Conservation (phyloP, 768 basidiomycete genomes). For the Pisolithus orientalis region DNA sequence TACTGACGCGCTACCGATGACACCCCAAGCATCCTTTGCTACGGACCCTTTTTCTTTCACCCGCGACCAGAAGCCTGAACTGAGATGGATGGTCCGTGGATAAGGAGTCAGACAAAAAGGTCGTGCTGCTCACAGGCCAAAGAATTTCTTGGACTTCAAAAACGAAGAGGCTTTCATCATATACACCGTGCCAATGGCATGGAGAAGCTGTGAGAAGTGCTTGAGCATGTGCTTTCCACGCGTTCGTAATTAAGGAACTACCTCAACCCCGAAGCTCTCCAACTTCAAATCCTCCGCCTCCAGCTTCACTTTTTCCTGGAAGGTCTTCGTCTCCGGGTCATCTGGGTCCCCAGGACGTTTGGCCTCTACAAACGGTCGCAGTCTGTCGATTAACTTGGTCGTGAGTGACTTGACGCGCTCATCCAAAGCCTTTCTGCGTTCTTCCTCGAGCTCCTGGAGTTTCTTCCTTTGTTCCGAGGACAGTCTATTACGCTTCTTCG, state of each 20-base stretch:
- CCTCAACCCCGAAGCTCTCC: slow-evolving; percentile 97
- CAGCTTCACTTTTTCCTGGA: slow-evolving; percentile 65
- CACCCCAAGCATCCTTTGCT: slow-evolving; percentile 95
- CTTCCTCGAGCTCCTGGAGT: slow-evolving; percentile 73
- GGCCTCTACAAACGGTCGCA: slow-evolving; percentile 89
- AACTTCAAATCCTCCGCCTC: slow-evolving; percentile 95
- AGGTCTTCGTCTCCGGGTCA: slow-evolving; percentile 78
- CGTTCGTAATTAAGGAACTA: slow-evolving; percentile 27
- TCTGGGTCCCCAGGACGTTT: slow-evolving; percentile 72
- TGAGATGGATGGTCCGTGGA: slow-evolving; percentile 21
- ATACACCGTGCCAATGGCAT: slow-evolving; percentile 88
- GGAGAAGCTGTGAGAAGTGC: slow-evolving; percentile 51
- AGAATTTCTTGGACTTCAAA: slow-evolving; percentile 85
- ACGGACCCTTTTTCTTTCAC: slow-evolving; percentile 91
- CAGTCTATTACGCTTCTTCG: slow-evolving; percentile 43
- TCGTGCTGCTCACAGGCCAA: slow-evolving; percentile 68
- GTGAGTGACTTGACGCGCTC: slow-evolving; percentile 70
- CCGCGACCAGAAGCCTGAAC: slow-evolving; percentile 87
- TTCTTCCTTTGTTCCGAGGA: slow-evolving; percentile 83
- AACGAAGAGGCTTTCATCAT: slow-evolving; percentile 89
- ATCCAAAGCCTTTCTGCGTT: slow-evolving; percentile 74
- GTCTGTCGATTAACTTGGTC: slow-evolving; percentile 73
- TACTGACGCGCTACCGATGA: slow-evolving; percentile 90
- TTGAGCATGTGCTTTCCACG: slow-evolving; percentile 1
- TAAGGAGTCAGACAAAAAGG: slow-evolving; percentile 1